phyloP scores from a whole-genome alignment of 768 basidiomycete species.

The Boletus rubescentipes region DNA sequence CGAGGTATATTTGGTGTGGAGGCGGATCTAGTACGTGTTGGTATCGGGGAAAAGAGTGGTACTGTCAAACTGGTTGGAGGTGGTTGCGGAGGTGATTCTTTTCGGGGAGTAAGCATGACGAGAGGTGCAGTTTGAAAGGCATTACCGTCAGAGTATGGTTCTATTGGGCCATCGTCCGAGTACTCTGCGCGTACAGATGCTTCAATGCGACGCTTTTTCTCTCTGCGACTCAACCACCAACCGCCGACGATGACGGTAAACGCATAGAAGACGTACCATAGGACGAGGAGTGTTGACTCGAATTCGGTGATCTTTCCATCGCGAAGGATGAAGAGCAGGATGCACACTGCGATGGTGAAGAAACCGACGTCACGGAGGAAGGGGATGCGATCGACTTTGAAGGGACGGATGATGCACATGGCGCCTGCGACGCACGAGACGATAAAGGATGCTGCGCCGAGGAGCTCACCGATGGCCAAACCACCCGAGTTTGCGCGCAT shows the following conservation, averaged over 20 bases:
- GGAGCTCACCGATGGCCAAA: conserved; percentile 90
- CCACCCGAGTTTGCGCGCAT: conserved; percentile 84
- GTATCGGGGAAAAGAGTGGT: conserved; percentile 31
- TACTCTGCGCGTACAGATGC: conserved; percentile 59
- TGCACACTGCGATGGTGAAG: conserved; percentile 78
- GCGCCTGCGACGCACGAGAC: conserved; percentile 94
- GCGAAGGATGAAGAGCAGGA: conserved; percentile 74
- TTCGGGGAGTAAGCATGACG: conserved; percentile 2
- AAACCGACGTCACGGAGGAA: conserved; percentile 96
- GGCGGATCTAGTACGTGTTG: conserved; percentile 38
- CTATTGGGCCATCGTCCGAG: conserved; percentile 42
- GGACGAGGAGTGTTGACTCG: conserved; percentile 75
- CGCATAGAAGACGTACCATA: conserved; percentile 78
- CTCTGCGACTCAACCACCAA: conserved; percentile 69
- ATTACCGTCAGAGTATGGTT: conserved; percentile 67
- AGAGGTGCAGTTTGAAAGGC: conserved; percentile 21
- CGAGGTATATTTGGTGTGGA: conserved; percentile 40
- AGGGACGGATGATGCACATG: conserved; percentile 97
- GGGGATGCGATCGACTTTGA: conserved; percentile 73
- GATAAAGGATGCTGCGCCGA: conserved; percentile 96
- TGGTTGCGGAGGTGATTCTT: conserved; percentile 10
- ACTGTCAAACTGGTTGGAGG: conserved; percentile 15
- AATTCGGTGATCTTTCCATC: conserved; percentile 67
- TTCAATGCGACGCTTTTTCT: conserved; percentile 47
- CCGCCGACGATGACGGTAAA: conserved; percentile 68